Evolutionary conservation across 345 rosid species (phyloP), one percentile per base, ranked within the genome.

Genomic region (Linum tenue): DNA sequence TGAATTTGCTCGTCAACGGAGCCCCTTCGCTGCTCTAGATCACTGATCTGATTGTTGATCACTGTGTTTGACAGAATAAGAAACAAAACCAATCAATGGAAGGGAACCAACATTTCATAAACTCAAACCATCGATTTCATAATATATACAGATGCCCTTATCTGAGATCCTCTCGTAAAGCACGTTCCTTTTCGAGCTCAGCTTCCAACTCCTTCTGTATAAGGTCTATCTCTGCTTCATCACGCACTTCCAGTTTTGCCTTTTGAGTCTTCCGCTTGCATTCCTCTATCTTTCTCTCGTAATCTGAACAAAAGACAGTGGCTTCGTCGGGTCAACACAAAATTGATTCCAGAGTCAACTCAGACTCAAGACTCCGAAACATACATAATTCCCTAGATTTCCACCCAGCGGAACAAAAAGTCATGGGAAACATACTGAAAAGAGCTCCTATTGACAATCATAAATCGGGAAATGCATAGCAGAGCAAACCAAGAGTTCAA

Each of bases 181-280:
- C 50, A 35, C 58, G 67, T 64, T 91, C 94, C 22, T 62, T 83
- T 59, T 81, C 82, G 42, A 78, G 73, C 57, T 83, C 96, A 69
- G 77, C 81, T 12, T 84, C 76, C 53, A 84, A 72, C 73, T 88
- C 96, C 69, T 72, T 83, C 60, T 79, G 83, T 51, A 88, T 83
- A 67, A 56, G 72, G 44, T 86, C 86, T 17, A 74, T 62, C 61
- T 85, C 87, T 50, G 68, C 78, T 68, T 58, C 85, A 15, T 69
- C 66, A 37, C 76, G 70, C 63, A 74, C 71, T 69, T 83, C 84
- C n/a, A 69, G 69, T 69, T 59, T 80, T 2, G 86, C 89, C 69
- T 79, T 87, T 77, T 84, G 91, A 1, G 83, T 79, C 78, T 88
- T 84, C 84, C 76, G 75, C 81, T 77, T 84, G 75, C 90, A 91